Base-by-base conservation (phyloP, 169 alveolate genomes). In the Eimeria zaria region DNA sequence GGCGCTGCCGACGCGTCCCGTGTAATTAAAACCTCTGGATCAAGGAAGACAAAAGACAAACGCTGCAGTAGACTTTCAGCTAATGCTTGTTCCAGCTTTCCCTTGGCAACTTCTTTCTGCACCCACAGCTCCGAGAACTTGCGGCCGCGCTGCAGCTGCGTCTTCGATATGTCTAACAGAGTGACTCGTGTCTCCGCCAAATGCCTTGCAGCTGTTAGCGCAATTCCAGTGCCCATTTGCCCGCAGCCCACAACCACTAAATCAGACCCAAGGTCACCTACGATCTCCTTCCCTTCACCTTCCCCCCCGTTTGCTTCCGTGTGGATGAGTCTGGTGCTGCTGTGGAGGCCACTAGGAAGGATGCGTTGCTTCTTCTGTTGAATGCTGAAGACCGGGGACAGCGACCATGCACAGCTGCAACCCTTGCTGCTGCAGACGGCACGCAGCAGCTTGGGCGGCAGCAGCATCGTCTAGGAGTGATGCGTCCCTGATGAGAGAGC, bases 171-270 rank as follows among this genome's bases (percentile, higher is more conserved):
- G 81, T 98, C 99, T 33, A 98, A 96, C 48, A 98, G 76, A 44
- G 96, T 91, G 1, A 97, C 99, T 4, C 91, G 69, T 6, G 91
- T 74, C 36, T 97, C 98, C 8, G 97, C 97, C 39, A 67, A 24
- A 36, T 96, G 97, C 41, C 97, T 80, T 44, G 97, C 97, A 24
- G 98, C 99, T 22, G 98, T 99, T 67, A 98, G 97, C 2, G 98
- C 99, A 64, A 98, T 98, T 18, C 99, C 99, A n/a, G 99, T 98
- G 27, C 99, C 99, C 99, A 98, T 98, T 96, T 98, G 98, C 20
- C 99, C 99, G 9, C 98, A 98, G 69, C 99, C 99, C 6, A 98
- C 94, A 18, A 98, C 97, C 39, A 98, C 99, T 53, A 98, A 48
- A 24, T 30, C 95, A 67, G 89, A 36, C 58, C 14, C 81, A 33